Evolutionary conservation across 2,329 filamentous ascomycete species (phyloP).

Genomic region (Chaetomium olivaceum): DNA sequence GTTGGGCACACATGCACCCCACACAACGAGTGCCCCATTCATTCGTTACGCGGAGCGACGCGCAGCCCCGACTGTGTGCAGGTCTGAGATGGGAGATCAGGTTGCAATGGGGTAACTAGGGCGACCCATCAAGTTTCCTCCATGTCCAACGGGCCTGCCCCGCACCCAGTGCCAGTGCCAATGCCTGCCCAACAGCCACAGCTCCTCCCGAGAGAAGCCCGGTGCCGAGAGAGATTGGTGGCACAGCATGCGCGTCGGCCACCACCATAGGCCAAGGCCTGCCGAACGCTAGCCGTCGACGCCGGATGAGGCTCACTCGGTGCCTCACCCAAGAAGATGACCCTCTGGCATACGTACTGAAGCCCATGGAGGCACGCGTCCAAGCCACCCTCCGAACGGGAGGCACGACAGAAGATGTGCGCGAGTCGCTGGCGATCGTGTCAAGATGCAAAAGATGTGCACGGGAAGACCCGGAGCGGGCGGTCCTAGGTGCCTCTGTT

Average conservation of each 20-base stretch:
- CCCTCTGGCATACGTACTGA: not conserved
- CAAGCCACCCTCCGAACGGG: not conserved
- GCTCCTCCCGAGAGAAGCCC: slow-evolving; percentile 8
- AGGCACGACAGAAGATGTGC: not conserved
- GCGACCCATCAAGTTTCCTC: not conserved
- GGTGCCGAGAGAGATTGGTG: slow-evolving; percentile 14
- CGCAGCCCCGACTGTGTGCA: slow-evolving; percentile 6
- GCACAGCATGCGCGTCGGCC: slow-evolving; percentile 25
- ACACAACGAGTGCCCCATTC: not conserved
- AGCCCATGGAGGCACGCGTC: not conserved
- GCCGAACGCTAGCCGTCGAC: not conserved
- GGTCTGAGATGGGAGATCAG: slow-evolving; percentile 19
- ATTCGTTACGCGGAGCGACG: slow-evolving; percentile 10
- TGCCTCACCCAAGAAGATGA: not conserved
- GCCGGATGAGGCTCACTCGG: not conserved
- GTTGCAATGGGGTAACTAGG: slow-evolving; percentile 22
- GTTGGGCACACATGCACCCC: slow-evolving; percentile 30
- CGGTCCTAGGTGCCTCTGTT: not conserved
- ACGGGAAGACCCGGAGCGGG: not conserved
- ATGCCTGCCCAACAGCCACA: slow-evolving; percentile 29
- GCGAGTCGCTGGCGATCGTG: not conserved
- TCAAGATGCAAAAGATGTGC: not conserved
- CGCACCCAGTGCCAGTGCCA: slow-evolving; percentile 8
- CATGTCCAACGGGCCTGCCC: slow-evolving; percentile 14
- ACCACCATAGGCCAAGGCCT: slow-evolving; percentile 12